phyloP scores from a whole-genome alignment of 768 basidiomycete species.

The Pisolithus microcarpus region DNA sequence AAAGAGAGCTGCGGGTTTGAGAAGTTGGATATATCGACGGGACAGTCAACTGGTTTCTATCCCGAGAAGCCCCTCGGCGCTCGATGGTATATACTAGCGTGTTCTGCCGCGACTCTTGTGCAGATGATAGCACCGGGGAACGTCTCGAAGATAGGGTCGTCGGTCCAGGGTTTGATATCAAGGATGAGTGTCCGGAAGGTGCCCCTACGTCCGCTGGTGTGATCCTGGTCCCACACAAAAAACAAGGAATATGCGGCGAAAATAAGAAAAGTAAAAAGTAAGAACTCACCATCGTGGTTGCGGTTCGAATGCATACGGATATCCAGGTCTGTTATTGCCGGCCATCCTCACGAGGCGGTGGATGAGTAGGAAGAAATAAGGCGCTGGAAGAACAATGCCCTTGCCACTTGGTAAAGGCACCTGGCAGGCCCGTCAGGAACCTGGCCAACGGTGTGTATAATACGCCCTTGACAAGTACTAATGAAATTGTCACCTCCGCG shows the following conservation, averaged over 20 bases:
- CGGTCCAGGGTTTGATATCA: neutral
- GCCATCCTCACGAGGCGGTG: neutral
- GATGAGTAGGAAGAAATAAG: neutral
- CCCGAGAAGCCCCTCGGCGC: neutral
- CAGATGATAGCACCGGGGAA: neutral
- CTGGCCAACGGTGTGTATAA: no score
- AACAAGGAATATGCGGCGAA: no score
- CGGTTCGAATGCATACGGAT: neutral
- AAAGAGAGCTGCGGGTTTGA: neutral
- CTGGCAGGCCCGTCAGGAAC: no score
- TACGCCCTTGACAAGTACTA: no score
- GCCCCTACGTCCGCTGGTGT: no score
- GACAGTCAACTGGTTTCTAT: neutral
- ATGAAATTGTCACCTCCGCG: no score
- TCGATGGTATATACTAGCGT: neutral
- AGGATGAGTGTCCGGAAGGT: no score
- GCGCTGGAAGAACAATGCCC: no score
- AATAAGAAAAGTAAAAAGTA: neutral
- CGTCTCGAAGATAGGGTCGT: neutral
- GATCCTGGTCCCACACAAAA: no score
- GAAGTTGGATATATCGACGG: neutral
- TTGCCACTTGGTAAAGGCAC: no score
- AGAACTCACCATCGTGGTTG: neutral
- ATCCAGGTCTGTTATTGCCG: neutral
- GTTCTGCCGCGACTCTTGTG: neutral